Base-by-base conservation (phyloP, 306 rosid species). In the Biancaea sappan region DNA sequence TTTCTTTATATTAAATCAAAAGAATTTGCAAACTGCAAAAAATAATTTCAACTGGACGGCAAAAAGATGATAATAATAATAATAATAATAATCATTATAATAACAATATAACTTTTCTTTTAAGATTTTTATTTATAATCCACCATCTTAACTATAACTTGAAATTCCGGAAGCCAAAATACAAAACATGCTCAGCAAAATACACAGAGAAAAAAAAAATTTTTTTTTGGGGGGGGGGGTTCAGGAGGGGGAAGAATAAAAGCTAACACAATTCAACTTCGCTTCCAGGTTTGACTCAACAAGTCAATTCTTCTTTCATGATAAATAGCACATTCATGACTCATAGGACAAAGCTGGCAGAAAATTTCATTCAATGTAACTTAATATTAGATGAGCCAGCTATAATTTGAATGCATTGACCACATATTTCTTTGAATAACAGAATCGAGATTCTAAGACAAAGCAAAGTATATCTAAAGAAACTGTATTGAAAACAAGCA, bases 1-100 rank as follows among this genome's bases (percentile, higher is more conserved):
- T 61, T 63, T 31, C 58, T 59, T 56, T 31, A 35, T n/a, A 51
- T 37, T 12, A 32, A 44, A 74, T 69, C 24, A 73, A 62, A 26
- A 68, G 4, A 59, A 54, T 29, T 53, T 48, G 25, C 48, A 52
- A 52, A 59, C 21, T 22, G 46, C 2, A 54, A 21, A 10, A 58
- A 52, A 44, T 18, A 47, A 52, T 13, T 70, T 41, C 43, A 31
- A 71, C 14, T 25, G 62, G 35, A 44, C 14, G 1, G 38, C 48
- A 44, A 28, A 28, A 28, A 63, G n/a, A n/a, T n/a, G n/a, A n/a
- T n/a, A n/a, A n/a, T n/a, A n/a, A n/a, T n/a, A n/a, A n/a, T n/a
- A n/a, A n/a, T n/a, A n/a, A n/a, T n/a, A n/a, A n/a, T n/a, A n/a
- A n/a, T n/a, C n/a, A n/a, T n/a, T n/a, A n/a, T n/a, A n/a, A n/a